A percentile compares a stretch with the other conserved stretches of the same genome.
Evolutionary conservation across 441 rosid species (phyloP).

Genomic region (Gossypium laxum): DNA sequence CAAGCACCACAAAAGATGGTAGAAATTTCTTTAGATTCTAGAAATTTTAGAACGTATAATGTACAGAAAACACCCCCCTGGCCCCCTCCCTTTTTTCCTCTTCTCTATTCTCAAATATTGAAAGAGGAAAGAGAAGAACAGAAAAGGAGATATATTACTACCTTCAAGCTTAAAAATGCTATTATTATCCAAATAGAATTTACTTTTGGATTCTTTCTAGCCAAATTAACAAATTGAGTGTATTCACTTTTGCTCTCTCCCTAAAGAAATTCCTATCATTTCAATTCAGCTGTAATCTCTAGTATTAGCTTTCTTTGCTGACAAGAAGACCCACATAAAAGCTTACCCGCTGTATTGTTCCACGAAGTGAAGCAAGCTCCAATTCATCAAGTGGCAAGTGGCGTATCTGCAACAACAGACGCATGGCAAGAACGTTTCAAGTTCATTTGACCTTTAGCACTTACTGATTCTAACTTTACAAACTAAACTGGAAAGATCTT

Average conservation of each 20-base stretch:
- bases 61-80: not conserved
- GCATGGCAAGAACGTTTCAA: slow-evolving; percentile 17
- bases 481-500: slow-evolving; percentile 13
- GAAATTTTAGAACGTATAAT: not conserved
- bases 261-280: not conserved
- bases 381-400: slow-evolving; percentile 89
- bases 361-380: slow-evolving; percentile 94
- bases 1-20: slow-evolving; percentile 1
- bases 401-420: slow-evolving; percentile 51
- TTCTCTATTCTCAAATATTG: not conserved
- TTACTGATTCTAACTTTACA: not conserved
- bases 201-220: not conserved
- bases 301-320: slow-evolving; percentile 3
- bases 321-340: slow-evolving; percentile 6
- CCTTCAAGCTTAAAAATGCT: not conserved
- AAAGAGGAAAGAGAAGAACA: not conserved
- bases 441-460: slow-evolving; percentile 4
- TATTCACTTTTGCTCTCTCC: not conserved
- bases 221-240: not conserved
- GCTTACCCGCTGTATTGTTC: slow-evolving; percentile 78
- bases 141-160: not conserved
- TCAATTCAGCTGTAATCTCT: not conserved
- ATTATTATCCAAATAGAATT: not conserved
- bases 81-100: not conserved
- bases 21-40: slow-evolving; percentile 12